A percentile compares a stretch with the other conserved stretches of the same genome.
Evolutionary conservation across 805 yeast genomes (phyloP).

Genomic region (Lachancea sp.): DNA sequence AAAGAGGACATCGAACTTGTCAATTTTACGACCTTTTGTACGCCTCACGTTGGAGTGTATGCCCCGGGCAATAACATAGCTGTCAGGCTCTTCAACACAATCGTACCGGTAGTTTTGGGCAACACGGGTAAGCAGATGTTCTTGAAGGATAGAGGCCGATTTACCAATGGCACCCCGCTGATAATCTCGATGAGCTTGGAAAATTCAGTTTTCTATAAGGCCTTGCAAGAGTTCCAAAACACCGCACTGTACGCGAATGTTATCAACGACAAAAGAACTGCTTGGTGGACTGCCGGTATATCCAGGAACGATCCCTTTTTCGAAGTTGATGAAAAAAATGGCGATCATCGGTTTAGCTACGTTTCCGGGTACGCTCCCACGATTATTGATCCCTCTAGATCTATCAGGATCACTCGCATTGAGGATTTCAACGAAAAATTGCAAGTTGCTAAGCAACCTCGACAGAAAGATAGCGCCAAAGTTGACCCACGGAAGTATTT

Average conservation of each 20-base stretch:
- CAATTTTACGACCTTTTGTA: slow-evolving; percentile 53
- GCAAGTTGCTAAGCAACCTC: slow-evolving; percentile 1
- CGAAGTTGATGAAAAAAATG: slow-evolving; percentile 38
- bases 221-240: slow-evolving; percentile 46
- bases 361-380: slow-evolving; percentile 50
- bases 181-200: slow-evolving; percentile 60
- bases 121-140: slow-evolving; percentile 72
- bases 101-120: slow-evolving; percentile 63
- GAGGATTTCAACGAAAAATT: slow-evolving; percentile 6
- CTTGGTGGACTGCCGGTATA: slow-evolving; percentile 79
- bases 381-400: slow-evolving; percentile 46
- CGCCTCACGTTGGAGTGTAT: slow-evolving; percentile 65
- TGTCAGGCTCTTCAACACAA: slow-evolving; percentile 49
- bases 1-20: slow-evolving; percentile 44
- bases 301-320: slow-evolving; percentile 54
- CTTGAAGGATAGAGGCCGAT: slow-evolving; percentile 40
- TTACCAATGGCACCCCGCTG: slow-evolving; percentile 40
- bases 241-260: slow-evolving; percentile 66
- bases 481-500: slow-evolving; percentile 14
- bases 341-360: slow-evolving; percentile 40
- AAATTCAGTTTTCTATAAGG: slow-evolving; percentile 52
- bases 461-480: background rate
- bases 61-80: slow-evolving; percentile 52
- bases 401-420: slow-evolving; percentile 31
- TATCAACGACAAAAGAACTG: slow-evolving; percentile 71